Conservation (phyloP, 805 yeast genomes). For the Saccharomycopsis amapae region DNA sequence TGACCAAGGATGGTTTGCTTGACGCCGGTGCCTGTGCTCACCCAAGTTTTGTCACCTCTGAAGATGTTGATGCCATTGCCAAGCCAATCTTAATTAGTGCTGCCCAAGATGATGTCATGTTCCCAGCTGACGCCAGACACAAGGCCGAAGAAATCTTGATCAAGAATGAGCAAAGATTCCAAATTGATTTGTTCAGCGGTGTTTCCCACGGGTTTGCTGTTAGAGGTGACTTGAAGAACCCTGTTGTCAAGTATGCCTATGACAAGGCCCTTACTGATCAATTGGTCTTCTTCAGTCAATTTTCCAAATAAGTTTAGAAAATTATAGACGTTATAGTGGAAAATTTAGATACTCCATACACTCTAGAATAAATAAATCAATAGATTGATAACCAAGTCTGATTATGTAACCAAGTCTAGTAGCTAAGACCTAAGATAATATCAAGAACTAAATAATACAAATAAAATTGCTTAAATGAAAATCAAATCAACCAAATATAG, state of each 20-base stretch:
- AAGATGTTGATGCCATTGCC: slow-evolving; percentile 55
- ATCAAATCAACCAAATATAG: no score
- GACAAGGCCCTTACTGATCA: neutral
- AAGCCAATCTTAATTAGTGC: slow-evolving; percentile 64
- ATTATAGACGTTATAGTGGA: no score
- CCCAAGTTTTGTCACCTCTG: slow-evolving; percentile 65
- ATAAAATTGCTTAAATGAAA: no score
- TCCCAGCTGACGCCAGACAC: slow-evolving; percentile 56
- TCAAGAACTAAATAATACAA: no score
- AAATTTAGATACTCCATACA: no score
- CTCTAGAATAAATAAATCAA: no score
- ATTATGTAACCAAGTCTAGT: no score
- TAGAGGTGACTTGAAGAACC: slow-evolving; percentile 57
- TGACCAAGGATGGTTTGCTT: slow-evolving; percentile 32
- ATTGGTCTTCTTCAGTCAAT: no score
- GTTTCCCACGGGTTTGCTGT: slow-evolving; percentile 72
- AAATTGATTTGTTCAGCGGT: slow-evolving; percentile 54
- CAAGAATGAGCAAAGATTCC: slow-evolving; percentile 49
- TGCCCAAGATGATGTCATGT: slow-evolving; percentile 63
- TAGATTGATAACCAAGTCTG: no score
- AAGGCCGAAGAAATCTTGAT: slow-evolving; percentile 52
- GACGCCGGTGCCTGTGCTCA: slow-evolving; percentile 74
- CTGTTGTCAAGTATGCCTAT: slow-evolving; percentile 6
- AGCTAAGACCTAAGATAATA: no score
- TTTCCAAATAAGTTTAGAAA: no score